Percentiles rank a stretch among this genome's conserved stretches.
phyloP scores from a whole-genome alignment of 2,329 filamentous ascomycete genomes.

The Penicillium hesseltinei region DNA sequence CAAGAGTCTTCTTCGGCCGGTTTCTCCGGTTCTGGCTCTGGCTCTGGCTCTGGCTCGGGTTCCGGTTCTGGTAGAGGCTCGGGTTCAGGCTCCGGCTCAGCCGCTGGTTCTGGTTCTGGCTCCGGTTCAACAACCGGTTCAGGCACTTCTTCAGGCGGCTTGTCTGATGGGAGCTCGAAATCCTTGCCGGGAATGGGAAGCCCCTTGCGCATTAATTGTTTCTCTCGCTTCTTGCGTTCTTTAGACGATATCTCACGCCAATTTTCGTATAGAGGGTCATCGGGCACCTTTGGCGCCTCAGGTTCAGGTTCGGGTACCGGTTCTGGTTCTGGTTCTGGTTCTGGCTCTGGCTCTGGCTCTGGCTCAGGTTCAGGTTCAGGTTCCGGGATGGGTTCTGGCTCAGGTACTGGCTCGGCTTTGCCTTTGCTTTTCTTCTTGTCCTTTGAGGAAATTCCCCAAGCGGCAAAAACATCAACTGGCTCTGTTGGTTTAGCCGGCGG shows the following conservation, averaged over 20 bases:
- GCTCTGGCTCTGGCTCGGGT: slow-evolving; percentile 17
- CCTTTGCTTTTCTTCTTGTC: slow-evolving; percentile 36
- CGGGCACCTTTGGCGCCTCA: slow-evolving; percentile 24
- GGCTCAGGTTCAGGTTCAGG: slow-evolving; percentile 19
- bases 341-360: slow-evolving; percentile 26
- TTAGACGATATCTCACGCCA: slow-evolving; percentile 39
- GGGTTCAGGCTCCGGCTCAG: slow-evolving; percentile 17
- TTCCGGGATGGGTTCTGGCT: slow-evolving; percentile 18
- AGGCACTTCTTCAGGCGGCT: slow-evolving; percentile 21
- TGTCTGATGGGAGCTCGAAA: slow-evolving; percentile 25
- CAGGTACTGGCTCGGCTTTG: slow-evolving; percentile 24
- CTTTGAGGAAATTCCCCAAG: slow-evolving; percentile 25
- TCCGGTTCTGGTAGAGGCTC: slow-evolving; percentile 7
- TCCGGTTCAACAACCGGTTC: slow-evolving; percentile 20
- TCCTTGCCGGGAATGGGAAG: slow-evolving; percentile 33
- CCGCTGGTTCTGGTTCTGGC: slow-evolving; percentile 27
- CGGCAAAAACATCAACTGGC: slow-evolving; percentile 27
- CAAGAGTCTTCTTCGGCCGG: slow-evolving; percentile 28
- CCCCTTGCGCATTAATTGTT: slow-evolving; percentile 27
- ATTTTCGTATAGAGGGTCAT: slow-evolving; percentile 38
- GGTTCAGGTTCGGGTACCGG: slow-evolving; percentile 25
- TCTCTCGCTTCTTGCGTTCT: slow-evolving; percentile 48
- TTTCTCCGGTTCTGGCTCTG: slow-evolving; percentile 10
- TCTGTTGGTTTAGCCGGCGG: slow-evolving; percentile 23
- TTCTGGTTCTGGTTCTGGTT: slow-evolving; percentile 37